Evolutionary conservation across 139 green algal genomes (phyloP).

Genomic region (Pycnococcus provasolii): DNA sequence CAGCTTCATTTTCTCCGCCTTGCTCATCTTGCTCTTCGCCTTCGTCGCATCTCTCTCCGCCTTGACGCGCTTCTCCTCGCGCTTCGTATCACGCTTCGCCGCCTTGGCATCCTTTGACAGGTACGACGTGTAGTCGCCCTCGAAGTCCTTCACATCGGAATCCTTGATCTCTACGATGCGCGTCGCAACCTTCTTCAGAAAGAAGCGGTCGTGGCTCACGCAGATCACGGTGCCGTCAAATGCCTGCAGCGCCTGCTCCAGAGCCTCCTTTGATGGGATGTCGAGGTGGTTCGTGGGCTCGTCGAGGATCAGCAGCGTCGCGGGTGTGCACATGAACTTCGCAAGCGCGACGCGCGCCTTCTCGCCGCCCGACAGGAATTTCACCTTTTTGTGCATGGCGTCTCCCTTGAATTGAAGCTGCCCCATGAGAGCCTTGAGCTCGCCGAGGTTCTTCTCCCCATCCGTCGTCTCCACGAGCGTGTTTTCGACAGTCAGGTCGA

Average conservation of each 20-base stretch:
- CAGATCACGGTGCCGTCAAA: slow-evolving; percentile 91
- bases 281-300: slow-evolving; percentile 99
- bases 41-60: slow-evolving; percentile 66
- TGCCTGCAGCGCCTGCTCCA: slow-evolving; percentile 78
- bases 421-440: slow-evolving; percentile 87
- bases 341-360: slow-evolving; percentile 90
- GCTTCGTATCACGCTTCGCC: not conserved
- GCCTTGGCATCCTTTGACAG: no score
- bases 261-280: slow-evolving; percentile 88
- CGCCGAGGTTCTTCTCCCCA: slow-evolving; percentile 62
- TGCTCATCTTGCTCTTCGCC: slow-evolving; percentile 80
- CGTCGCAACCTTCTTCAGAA: slow-evolving; percentile 85
- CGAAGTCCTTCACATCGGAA: slow-evolving; percentile 68
- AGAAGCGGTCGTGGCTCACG: slow-evolving; percentile 96
- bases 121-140: slow-evolving; percentile 68
- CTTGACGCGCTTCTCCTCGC: slow-evolving; percentile 54
- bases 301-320: slow-evolving; percentile 83
- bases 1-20: slow-evolving; percentile 66
- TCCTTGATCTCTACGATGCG: slow-evolving; percentile 71
- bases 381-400: slow-evolving; percentile 81
- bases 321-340: slow-evolving; percentile 97
- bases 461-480: slow-evolving; percentile 70
- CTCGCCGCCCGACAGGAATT: slow-evolving; percentile 67
- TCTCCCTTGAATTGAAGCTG: slow-evolving; percentile 70
- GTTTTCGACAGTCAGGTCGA: slow-evolving; percentile 64